Evolutionary conservation across 1,139 yeast species (phyloP).

Genomic region (Yamadazyma siamensis): DNA sequence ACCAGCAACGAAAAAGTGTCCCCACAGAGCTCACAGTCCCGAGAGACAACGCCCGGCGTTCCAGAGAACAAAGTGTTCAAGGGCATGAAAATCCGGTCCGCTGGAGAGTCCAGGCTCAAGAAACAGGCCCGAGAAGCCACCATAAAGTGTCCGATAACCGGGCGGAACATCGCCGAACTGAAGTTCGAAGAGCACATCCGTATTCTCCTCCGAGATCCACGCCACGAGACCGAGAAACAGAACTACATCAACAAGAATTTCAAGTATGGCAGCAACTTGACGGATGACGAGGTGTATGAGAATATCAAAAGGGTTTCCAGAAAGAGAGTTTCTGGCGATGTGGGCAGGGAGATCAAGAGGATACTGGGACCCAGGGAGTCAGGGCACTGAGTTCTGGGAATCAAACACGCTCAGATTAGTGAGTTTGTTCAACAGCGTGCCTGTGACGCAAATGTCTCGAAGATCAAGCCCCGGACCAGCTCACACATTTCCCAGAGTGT

Average conservation of each 20-base stretch:
- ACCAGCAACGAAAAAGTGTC: slow-evolving; percentile 1
- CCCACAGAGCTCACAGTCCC: too few relatives aligned
- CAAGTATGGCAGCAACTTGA: slow-evolving; percentile 56
- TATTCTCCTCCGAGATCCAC: slow-evolving; percentile 74
- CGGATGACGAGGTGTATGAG: slow-evolving; percentile 67
- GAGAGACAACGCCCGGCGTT: too few relatives aligned
- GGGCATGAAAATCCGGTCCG: slow-evolving; percentile 64
- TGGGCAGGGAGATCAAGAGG: too few relatives aligned
- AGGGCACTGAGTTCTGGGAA: background rate
- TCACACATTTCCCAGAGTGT: too few relatives aligned
- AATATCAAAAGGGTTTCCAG: slow-evolving; percentile 66
- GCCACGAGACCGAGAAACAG: slow-evolving; percentile 67
- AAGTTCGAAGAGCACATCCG: slow-evolving; percentile 73
- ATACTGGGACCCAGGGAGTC: background rate
- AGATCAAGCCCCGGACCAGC: too few relatives aligned
- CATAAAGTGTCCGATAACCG: slow-evolving; percentile 73
- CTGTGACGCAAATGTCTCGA: too few relatives aligned
- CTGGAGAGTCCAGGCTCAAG: slow-evolving; percentile 63
- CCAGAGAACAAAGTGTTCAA: too few relatives aligned
- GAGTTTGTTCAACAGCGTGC: too few relatives aligned
- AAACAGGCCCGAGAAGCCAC: slow-evolving; percentile 32
- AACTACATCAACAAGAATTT: slow-evolving; percentile 62
- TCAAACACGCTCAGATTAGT: too few relatives aligned
- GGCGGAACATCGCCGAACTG: slow-evolving; percentile 64
- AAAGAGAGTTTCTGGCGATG: too few relatives aligned